Conservation (phyloP, 2,329 filamentous ascomycete genomes). For the Septoria linicola region DNA sequence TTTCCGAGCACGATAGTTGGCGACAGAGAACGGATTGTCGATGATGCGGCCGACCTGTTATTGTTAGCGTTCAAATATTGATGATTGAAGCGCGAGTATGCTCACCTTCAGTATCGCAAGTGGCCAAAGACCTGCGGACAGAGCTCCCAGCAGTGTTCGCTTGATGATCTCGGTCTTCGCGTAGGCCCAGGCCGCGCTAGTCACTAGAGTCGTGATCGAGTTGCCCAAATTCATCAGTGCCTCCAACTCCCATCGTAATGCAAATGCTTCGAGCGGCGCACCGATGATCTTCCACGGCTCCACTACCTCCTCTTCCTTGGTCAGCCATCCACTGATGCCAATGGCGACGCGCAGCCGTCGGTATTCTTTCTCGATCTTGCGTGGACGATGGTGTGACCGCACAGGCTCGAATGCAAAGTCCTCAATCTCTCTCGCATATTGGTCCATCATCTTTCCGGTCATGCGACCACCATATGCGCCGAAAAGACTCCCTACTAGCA, state of each 20-base stretch:
- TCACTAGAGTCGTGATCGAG: slow-evolving; percentile 73
- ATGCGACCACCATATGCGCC: slow-evolving; percentile 87
- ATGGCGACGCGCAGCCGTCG: slow-evolving; percentile 71
- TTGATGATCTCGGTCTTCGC: slow-evolving; percentile 75
- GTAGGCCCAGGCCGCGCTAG: slow-evolving; percentile 74
- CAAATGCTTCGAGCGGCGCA: slow-evolving; percentile 72
- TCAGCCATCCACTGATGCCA: slow-evolving; percentile 78
- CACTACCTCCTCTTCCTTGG: slow-evolving; percentile 67
- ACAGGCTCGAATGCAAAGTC: slow-evolving; percentile 86
- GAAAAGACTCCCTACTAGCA: slow-evolving; percentile 81
- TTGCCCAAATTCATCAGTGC: slow-evolving; percentile 73
- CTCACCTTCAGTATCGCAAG: slow-evolving; percentile 45
- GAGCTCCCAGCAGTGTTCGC: slow-evolving; percentile 50
- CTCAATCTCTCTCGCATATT: slow-evolving; percentile 80
- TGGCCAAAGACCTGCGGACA: slow-evolving; percentile 52
- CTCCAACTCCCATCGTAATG: slow-evolving; percentile 78
- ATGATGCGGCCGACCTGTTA: slow-evolving; percentile 39
- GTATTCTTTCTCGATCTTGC: slow-evolving; percentile 51
- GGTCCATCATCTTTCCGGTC: slow-evolving; percentile 81
- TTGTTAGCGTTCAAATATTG: no score
- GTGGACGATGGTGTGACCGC: slow-evolving; percentile 56
- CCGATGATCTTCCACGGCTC: slow-evolving; percentile 77
- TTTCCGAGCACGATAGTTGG: slow-evolving; percentile 40
- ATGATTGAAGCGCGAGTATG: background rate
- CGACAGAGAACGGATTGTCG: slow-evolving; percentile 44